Conservation (phyloP, 768 basidiomycete species). For the Ramaria rubella region DNA sequence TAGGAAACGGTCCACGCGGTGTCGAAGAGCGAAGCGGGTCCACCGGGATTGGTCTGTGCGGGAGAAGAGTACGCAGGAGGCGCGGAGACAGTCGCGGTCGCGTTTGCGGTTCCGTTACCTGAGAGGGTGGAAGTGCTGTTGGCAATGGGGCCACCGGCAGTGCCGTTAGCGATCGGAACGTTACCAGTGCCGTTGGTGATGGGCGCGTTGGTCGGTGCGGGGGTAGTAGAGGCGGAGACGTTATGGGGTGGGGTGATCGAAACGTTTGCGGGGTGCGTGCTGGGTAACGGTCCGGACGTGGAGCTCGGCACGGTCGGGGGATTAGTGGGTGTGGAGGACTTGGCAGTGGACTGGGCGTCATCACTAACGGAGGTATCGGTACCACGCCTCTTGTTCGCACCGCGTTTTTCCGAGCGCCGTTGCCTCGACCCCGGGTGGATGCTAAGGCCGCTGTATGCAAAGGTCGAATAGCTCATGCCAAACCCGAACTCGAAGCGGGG, state of each 20-base stretch:
- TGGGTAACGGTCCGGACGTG: slow-evolving; percentile 47
- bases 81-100: not conserved
- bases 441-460: slow-evolving; percentile 57
- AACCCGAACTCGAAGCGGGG: slow-evolving; percentile 72
- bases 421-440: slow-evolving; percentile 24
- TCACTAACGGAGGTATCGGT: not conserved
- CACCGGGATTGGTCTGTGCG: not conserved
- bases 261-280: slow-evolving; percentile 34
- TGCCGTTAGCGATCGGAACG: not conserved
- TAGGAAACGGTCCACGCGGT: slow-evolving; percentile 58
- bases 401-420: slow-evolving; percentile 25
- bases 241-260: too few species aligned
- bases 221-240: not conserved
- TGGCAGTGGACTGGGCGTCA: not conserved
- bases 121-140: not conserved
- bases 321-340: not conserved
- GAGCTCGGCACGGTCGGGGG: slow-evolving; percentile 28
- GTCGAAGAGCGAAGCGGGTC: slow-evolving; percentile 53
- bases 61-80: not conserved
- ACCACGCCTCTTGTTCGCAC: not conserved
- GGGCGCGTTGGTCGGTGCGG: not conserved
- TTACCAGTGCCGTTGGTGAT: not conserved
- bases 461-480: slow-evolving; percentile 81
- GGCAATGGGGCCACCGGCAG: not conserved
- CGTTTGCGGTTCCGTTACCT: not conserved